A percentile compares a stretch with the other conserved stretches of the same genome.
phyloP scores from a whole-genome alignment of 805 yeast genomes.

The Naumovozyma dairenensis region DNA sequence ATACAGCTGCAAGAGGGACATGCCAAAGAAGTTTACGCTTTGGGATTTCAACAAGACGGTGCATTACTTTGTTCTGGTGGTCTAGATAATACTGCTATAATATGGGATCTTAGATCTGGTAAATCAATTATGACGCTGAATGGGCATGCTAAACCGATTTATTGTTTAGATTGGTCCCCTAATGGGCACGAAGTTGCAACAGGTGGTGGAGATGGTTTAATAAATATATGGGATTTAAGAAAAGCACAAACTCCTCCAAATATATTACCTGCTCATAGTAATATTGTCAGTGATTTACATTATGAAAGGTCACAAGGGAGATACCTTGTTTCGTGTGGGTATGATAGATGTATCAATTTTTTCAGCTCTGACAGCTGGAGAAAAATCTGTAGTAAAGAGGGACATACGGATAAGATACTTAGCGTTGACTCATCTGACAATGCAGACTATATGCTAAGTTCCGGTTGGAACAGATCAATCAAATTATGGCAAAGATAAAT shows the following conservation, averaged over 20 bases:
- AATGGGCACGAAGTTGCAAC: constrained; percentile 71
- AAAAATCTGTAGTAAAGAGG: constrained; percentile 40
- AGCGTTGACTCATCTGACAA: constrained; percentile 45
- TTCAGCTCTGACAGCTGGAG: constrained; percentile 69
- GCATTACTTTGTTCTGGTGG: constrained; percentile 70
- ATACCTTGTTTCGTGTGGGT: constrained; percentile 51
- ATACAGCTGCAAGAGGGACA: constrained; percentile 80
- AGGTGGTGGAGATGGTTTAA: constrained; percentile 73
- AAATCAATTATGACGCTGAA: constrained; percentile 44
- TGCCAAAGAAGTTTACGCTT: constrained; percentile 53
- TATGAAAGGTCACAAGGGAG: constrained; percentile 40
- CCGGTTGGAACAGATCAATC: constrained; percentile 81
- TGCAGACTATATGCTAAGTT: constrained; percentile 40
- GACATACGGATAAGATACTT: constrained; percentile 64
- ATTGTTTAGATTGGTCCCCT: constrained; percentile 61
- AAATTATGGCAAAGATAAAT: constrained; percentile 56
- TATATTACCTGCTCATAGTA: constrained; percentile 64
- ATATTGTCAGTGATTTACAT: constrained; percentile 55
- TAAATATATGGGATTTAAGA: constrained; percentile 83
- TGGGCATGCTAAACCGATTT: constrained; percentile 66
- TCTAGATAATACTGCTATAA: constrained; percentile 54
- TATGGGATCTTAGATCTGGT: constrained; percentile 88
- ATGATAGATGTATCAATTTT: constrained; percentile 56
- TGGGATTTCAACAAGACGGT: constrained; percentile 69
- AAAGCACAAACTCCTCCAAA: constrained; percentile 13